phyloP scores from a whole-genome alignment of 208 protist genomes.

The Acanthamoeba healyi region DNA sequence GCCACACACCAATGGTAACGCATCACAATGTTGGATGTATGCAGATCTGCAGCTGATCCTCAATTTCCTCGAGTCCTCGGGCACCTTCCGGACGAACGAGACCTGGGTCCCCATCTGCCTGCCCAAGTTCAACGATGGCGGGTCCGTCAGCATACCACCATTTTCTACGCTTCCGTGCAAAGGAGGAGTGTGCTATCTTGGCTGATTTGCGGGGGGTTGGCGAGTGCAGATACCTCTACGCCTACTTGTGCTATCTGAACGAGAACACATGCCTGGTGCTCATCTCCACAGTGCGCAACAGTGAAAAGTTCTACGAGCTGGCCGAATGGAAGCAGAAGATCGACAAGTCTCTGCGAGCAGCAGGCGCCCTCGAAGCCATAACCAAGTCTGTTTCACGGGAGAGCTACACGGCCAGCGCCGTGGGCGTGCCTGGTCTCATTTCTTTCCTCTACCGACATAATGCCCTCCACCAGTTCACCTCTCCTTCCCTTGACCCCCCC shows the following conservation, averaged over 20 bases:
- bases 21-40: background rate
- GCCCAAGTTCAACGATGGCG: slow-evolving; percentile 15
- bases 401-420: background rate
- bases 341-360: slow-evolving; percentile 20
- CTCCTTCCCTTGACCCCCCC: background rate
- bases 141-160: too few species aligned
- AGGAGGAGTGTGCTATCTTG: background rate
- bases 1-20: background rate
- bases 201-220: background rate
- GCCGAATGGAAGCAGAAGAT: slow-evolving; percentile 39
- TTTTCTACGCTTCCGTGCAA: too few species aligned
- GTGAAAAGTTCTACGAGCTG: slow-evolving; percentile 28
- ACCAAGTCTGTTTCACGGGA: background rate
- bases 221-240: background rate
- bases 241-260: background rate
- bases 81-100: slow-evolving; percentile 12
- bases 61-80: slow-evolving; percentile 21
- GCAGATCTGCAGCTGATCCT: slow-evolving; percentile 15
- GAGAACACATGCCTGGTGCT: slow-evolving; percentile 9
- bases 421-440: background rate
- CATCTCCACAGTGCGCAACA: slow-evolving; percentile 7
- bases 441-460: slow-evolving; percentile 32
- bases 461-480: background rate
- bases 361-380: background rate
- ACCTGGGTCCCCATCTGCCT: slow-evolving; percentile 24